Percentiles rank a stretch among this genome's conserved stretches.
phyloP scores from a whole-genome alignment of 306 rosid genomes.

The Dryas drummondii region DNA sequence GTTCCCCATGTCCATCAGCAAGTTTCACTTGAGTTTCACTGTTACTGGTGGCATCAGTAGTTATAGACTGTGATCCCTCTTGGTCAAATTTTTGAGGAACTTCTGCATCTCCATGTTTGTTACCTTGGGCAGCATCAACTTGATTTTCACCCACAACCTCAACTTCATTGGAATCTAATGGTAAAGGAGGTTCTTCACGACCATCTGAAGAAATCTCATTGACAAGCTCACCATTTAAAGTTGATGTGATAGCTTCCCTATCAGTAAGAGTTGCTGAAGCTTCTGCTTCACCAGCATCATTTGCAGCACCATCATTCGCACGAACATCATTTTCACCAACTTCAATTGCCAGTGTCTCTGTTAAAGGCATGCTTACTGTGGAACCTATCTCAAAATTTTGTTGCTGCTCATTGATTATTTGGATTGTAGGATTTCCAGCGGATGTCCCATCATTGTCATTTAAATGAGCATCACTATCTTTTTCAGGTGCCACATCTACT shows the following conservation, averaged over 20 bases:
- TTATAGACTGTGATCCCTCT: slow-evolving; percentile 47
- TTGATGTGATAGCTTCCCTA: slow-evolving; percentile 39
- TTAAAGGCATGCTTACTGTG: slow-evolving; percentile 34
- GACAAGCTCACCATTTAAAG: slow-evolving; percentile 45
- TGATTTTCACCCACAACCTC: slow-evolving; percentile 43
- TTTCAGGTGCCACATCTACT: slow-evolving; percentile 38
- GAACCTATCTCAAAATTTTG: slow-evolving; percentile 31
- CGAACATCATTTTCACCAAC: slow-evolving; percentile 37
- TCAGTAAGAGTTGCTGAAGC: slow-evolving; percentile 33
- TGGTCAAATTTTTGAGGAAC: slow-evolving; percentile 37
- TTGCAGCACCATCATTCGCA: slow-evolving; percentile 32
- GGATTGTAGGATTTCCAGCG: slow-evolving; percentile 30
- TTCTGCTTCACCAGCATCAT: slow-evolving; percentile 35
- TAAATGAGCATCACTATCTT: slow-evolving; percentile 37
- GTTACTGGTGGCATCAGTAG: slow-evolving; percentile 35
- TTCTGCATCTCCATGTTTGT: slow-evolving; percentile 39
- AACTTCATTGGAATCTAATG: slow-evolving; percentile 32
- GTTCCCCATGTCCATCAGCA: slow-evolving; percentile 42
- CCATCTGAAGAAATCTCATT: slow-evolving; percentile 43
- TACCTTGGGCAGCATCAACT: slow-evolving; percentile 39
- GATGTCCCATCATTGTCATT: slow-evolving; percentile 45
- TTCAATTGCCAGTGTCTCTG: slow-evolving; percentile 42
- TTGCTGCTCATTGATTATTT: slow-evolving; percentile 40
- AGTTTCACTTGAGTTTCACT: slow-evolving; percentile 39
- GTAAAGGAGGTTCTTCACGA: slow-evolving; percentile 43